Base-by-base conservation (phyloP, 805 yeast genomes). In the Barnettozyma sucrosica region DNA sequence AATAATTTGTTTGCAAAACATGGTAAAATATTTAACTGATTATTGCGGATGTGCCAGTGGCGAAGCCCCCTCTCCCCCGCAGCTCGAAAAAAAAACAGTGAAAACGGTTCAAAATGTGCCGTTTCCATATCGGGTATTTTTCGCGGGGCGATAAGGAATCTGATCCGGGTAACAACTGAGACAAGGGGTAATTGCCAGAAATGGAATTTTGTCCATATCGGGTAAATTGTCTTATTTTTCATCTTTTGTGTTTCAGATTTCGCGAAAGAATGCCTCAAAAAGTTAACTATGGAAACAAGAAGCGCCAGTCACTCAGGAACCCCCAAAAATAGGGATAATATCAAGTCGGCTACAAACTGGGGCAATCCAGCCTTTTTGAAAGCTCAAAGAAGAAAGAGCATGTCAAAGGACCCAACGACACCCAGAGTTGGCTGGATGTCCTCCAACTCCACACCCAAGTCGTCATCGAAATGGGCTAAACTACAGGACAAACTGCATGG, bases 391-490 rank as follows among this genome's bases (percentile, higher is more conserved):
- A 11, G 32, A 4, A 28, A 28, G 32, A 28, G 32, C 5, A 43
- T 43, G 45, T 20, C 28, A 14, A 36, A 38, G 28, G 51, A 44
- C 8, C 42, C 48, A 14, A 6, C 43, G 5, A 36, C 44, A 21
- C 30, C 41, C 19, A 34, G 20, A 36, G n/a, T 36, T 6, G 41
- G 46, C 16, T 43, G 46, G 46, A 36, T 18, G 19, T 43, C 46
- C 11, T 18, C 40, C 25, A 36, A 19, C 41, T 19, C 47, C 10
- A 19, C 45, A 6, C 45, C 50, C 7, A 36, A 25, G 9, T 40
- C 41, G 36, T 20, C 54, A 5, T 56, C 59, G 10, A 56, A 52
- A 23, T 58, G 64, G 63, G 41, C 56, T 11, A 55, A 53, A 21
- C 41, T 58, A 28, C 63, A 59, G 30, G 58, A 51, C 24, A 56